Evolutionary conservation across 495 filamentous ascomycete genomes (phyloP), one percentile per base, ranked within the genome.

Genomic region (Glonium stellatum): DNA sequence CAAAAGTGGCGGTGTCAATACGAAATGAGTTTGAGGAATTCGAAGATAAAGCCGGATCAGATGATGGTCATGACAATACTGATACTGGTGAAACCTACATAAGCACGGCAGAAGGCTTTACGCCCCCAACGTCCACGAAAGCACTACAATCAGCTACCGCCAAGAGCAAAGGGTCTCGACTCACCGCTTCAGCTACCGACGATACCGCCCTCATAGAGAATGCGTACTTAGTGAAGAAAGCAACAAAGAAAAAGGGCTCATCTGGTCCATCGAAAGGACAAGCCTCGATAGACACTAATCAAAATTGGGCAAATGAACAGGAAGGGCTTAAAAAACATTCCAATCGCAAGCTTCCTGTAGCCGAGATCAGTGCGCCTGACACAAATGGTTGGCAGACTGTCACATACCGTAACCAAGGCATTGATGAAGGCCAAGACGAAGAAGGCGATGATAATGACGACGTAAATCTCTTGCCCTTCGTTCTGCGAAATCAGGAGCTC

Each of bases 401-500:
- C 37, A 59, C 65, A 5, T 69, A 69, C 57, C 12, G 15, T 46
- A 55, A 66, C 44, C 42, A 55, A n/a, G 41, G 57, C 13, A 35
- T 46, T 19, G 41, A 64, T 22, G 27, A 64, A 19, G 58, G 59
- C 4, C 47, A 58, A 6, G 74, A 76, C 51, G 82, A 83, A 34
- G 80, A 82, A 55, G 86, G 87, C 35, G 77, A 75, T 19, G 82
- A 79, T 21, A 74, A 80, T 35, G 55, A 61, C n/a, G n/a, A n/a
- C 15, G 61, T 57, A 27, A 42, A 57, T 23, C 37, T 60, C 34
- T 55, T 64, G 5, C 84, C 86, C 1, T 79, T 88, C 48, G 79
- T 85, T 27, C 80, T 88, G 46, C 85, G 83, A 60, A 90, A 95
- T 66, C 83, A 90, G 59, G 86, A 90, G 44, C 81, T 96, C 47